Evolutionary conservation across 257 asterid genomes (phyloP), one percentile per base, ranked within the genome.

Genomic region (Ocimum tenuiflorum): DNA sequence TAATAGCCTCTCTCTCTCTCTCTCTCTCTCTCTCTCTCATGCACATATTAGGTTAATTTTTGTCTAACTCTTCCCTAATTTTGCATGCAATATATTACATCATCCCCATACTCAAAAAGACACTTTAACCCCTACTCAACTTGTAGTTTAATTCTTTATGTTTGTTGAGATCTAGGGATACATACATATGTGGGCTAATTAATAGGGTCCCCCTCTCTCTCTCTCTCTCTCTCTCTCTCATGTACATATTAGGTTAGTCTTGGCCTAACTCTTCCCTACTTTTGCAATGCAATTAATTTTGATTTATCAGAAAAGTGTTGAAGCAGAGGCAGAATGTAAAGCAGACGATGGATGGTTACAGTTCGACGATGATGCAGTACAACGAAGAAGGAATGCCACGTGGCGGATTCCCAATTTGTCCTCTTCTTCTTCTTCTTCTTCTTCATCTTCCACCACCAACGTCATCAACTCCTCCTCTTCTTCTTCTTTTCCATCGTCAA

Each of bases 341-440:
- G 79, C 77, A 73, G 83, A 73, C 63, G 87, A 79, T 66, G 88
- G 91, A 87, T 89, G 96, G 95, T 27, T 80, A 80, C 91, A 79
- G 72, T 79, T 86, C 82, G 83, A 82, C 7, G 82, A 81, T 6
- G 85, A 72, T 15, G 72, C 63, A 56, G 86, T 66, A 42, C 71
- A 33, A 57, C 78, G 80, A 45, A 79, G 88, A 77, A 82, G 83
- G 79, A 89, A 81, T 79, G 92, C 86, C 95, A 85, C 91, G 77
- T 91, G 96, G 95, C 85, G 80, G 14, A 70, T 75, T 83, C 81
- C 73, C 83, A 80, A 80, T 60, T 74, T 81, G 73, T 84, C 87
- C 36, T 69, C 78, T 65, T 76, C 85, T 51, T 76, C 87, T 0
- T 65, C 60, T 0, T 69, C 84, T 51, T 76, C 87, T 0, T 65